A percentile compares a stretch with the other conserved stretches of the same genome.
These are phyloP conservation scores for Iodosphaeria phyllophila DNA, from an alignment of 2,329 filamentous ascomycete genomes.

Conservation along the genomic window DNA sequence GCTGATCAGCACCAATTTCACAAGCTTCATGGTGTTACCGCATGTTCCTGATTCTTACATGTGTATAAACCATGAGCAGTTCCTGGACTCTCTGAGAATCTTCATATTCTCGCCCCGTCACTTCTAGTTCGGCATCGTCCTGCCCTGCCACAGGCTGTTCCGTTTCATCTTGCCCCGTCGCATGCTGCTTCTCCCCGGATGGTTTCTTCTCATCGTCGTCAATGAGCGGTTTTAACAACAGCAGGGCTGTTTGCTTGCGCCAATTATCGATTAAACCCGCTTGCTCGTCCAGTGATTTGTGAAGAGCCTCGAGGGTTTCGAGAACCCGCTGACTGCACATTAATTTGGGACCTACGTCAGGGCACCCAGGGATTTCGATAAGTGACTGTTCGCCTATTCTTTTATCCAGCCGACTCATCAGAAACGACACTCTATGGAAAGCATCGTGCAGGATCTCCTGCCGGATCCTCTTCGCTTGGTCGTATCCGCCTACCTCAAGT, in stretches of 20 bases:
- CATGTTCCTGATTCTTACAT: too few species aligned
- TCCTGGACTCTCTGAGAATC: slow-evolving; percentile 77
- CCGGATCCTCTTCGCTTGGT: slow-evolving; percentile 58
- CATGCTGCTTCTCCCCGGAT: too few species aligned
- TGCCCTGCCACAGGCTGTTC: too few species aligned
- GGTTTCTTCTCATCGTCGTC: too few species aligned
- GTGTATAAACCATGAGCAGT: slow-evolving; percentile 72
- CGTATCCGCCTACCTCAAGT: slow-evolving; percentile 55
- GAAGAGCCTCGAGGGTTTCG: slow-evolving; percentile 47
- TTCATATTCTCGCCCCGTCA: slow-evolving; percentile 79
- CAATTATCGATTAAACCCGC: slow-evolving; percentile 52
- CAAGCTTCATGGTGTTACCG: too few species aligned
- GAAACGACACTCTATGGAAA: slow-evolving; percentile 34
- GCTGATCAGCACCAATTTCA: too few species aligned
- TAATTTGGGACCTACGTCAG: slow-evolving; percentile 33
- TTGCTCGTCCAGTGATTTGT: slow-evolving; percentile 51
- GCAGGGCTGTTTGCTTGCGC: slow-evolving; percentile 53
- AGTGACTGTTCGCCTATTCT: slow-evolving; percentile 35
- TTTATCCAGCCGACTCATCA: slow-evolving; percentile 43
- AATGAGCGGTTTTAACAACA: slow-evolving; percentile 57
- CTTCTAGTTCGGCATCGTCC: slow-evolving; percentile 46
- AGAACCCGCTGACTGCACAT: slow-evolving; percentile 54
- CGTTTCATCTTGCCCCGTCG: too few species aligned
- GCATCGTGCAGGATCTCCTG: slow-evolving; percentile 52
- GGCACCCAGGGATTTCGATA: slow-evolving; percentile 42